These are phyloP conservation scores for Rheum nobile DNA, from an alignment of 148 eudicot species.

Conservation along the genomic window DNA sequence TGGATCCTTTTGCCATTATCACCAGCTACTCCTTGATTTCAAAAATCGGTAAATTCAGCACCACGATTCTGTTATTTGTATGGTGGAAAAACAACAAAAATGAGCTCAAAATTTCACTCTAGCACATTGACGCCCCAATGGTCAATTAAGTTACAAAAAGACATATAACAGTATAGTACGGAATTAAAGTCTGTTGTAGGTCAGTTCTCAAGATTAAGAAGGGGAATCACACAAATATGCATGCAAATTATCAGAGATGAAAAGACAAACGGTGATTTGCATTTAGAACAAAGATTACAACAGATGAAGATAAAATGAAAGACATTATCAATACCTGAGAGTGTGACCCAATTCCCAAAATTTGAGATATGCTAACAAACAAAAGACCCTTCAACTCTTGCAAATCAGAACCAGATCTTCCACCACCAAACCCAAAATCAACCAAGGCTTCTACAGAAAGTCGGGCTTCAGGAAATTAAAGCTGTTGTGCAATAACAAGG, in stretches of 20 bases:
- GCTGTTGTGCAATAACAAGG: conserved; percentile 19
- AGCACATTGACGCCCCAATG: not conserved
- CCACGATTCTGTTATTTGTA: not conserved
- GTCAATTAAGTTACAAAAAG: not conserved
- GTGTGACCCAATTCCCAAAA: not conserved
- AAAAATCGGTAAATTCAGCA: conserved; percentile 3
- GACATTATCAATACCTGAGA: not conserved
- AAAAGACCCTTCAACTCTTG: conserved; percentile 9
- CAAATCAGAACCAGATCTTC: conserved; percentile 16
- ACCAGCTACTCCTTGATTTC: not conserved
- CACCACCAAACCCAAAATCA: not conserved
- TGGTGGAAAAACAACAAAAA: conserved; percentile 11
- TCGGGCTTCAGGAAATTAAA: not conserved
- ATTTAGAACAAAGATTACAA: not conserved
- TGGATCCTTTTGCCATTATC: conserved; percentile 68
- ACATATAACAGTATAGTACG: not conserved
- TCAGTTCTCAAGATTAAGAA: not conserved
- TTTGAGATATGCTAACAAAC: not conserved
- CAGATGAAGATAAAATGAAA: not conserved
- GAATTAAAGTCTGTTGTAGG: not conserved
- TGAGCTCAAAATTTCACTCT: not conserved
- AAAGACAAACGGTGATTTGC: not conserved
- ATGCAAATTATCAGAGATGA: not conserved
- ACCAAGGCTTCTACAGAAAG: conserved; percentile 14
- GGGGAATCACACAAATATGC: not conserved